Percentiles rank a stretch among this genome's conserved stretches.
phyloP scores from a whole-genome alignment of 192 early-diverging fungal species.

The Podila clonocystis region DNA sequence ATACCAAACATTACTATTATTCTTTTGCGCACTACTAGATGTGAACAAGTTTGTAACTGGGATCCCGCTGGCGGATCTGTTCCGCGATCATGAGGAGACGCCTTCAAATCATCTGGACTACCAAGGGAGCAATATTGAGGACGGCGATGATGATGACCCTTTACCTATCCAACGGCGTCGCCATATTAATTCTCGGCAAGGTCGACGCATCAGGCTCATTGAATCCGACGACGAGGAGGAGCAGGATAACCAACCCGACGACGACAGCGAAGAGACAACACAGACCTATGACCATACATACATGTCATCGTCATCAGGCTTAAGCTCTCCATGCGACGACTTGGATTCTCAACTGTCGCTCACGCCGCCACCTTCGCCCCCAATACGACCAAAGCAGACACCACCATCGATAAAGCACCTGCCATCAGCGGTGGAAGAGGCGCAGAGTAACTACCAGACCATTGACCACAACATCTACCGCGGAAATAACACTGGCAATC shows the following conservation, averaged over 20 bases:
- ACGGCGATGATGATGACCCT: conserved; percentile 11
- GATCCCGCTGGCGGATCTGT: neutral
- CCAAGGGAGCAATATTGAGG: neutral
- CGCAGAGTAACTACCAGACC: conserved; percentile 69
- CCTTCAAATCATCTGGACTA: neutral
- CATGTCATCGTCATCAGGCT: neutral
- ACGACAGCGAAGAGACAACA: neutral
- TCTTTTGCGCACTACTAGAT: too few species aligned
- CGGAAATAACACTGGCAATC: conserved; percentile 74
- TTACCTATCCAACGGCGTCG: neutral
- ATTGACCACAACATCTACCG: conserved; percentile 79
- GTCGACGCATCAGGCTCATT: neutral
- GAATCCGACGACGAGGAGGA: neutral
- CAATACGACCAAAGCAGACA: conserved; percentile 26
- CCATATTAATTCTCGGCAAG: neutral
- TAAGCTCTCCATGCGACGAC: neutral
- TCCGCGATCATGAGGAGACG: neutral
- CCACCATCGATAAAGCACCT: conserved; percentile 34
- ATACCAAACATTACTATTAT: too few species aligned
- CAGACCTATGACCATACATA: neutral
- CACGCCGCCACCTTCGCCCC: conserved; percentile 7
- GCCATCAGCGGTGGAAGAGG: conserved; percentile 57
- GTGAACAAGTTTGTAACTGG: too few species aligned
- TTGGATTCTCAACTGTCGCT: neutral
- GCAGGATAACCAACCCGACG: neutral